Percentiles rank a stretch among this genome's conserved stretches.
Evolutionary conservation across 176 grass and related monocot genomes (phyloP).

Genomic region (Triticum urartu): DNA sequence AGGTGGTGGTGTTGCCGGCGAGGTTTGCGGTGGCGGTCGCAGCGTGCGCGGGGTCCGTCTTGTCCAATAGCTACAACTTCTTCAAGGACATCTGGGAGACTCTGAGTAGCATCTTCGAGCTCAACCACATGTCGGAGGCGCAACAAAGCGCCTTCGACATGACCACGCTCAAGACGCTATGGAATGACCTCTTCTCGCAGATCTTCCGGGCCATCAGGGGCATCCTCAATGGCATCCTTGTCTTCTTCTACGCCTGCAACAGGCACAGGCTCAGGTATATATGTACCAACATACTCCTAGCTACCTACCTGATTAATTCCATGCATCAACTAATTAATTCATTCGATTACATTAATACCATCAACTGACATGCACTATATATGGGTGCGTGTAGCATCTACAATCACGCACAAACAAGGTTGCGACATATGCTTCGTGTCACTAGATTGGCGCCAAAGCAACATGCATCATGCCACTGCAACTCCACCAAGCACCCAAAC

Average conservation of each 20-base stretch:
- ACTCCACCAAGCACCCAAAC: not conserved
- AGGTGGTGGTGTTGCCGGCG: constrained; percentile 39
- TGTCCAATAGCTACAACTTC: constrained; percentile 52
- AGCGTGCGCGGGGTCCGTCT: constrained; percentile 39
- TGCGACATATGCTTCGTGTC: constrained; percentile 25
- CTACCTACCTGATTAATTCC: too few relatives aligned
- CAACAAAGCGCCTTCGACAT: constrained; percentile 58
- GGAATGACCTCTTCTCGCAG: constrained; percentile 96
- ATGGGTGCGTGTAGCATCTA: constrained; percentile 46
- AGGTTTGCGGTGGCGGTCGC: constrained; percentile 19
- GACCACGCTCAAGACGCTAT: constrained; percentile 55
- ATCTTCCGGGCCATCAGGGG: constrained; percentile 73
- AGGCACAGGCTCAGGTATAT: constrained; percentile 74
- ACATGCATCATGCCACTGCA: not conserved
- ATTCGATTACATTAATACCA: too few relatives aligned
- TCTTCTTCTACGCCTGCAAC: constrained; percentile 75
- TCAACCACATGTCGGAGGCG: constrained; percentile 65
- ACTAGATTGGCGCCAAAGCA: not conserved
- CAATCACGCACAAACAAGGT: constrained; percentile 44
- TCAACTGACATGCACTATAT: too few relatives aligned
- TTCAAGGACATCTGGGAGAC: constrained; percentile 68
- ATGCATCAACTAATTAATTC: too few relatives aligned
- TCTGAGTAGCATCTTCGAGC: constrained; percentile 58
- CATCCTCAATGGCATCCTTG: constrained; percentile 66
- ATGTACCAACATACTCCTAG: not conserved